These are phyloP conservation scores for Talaromyces islandicus DNA, from an alignment of 2,329 filamentous ascomycete genomes.

Conservation along the genomic window DNA sequence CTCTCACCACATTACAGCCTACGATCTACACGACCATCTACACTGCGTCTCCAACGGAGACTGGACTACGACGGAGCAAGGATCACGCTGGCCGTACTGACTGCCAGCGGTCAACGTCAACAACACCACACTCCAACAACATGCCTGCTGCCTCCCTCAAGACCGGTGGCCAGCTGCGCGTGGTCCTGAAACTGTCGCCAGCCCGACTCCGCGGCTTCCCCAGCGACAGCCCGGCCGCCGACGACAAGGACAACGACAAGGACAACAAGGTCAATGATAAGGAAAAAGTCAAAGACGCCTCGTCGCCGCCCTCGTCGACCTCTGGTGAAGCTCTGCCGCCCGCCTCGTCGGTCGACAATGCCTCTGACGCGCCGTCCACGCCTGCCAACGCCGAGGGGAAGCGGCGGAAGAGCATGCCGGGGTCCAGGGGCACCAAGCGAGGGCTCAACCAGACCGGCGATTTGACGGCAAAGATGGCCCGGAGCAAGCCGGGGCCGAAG, in stretches of 20 bases:
- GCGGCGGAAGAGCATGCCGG: conserved; percentile 72
- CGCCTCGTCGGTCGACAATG: conserved; percentile 35
- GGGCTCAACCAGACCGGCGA: conserved; percentile 51
- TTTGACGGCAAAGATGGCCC: conserved; percentile 55
- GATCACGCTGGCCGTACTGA: too few species aligned
- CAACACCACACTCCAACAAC: not conserved
- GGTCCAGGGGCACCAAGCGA: conserved; percentile 61
- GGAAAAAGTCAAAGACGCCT: conserved; percentile 14
- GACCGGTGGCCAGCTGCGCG: conserved; percentile 29
- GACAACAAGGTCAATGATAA: conserved; percentile 6
- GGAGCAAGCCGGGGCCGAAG: conserved; percentile 90
- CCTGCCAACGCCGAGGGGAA: conserved; percentile 27
- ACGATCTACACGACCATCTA: not conserved
- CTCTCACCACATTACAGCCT: conserved; percentile 5
- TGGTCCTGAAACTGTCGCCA: conserved; percentile 36
- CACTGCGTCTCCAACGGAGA: not conserved
- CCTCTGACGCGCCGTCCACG: conserved; percentile 34
- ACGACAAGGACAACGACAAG: not conserved
- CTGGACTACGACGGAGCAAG: too few species aligned
- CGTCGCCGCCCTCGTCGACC: conserved; percentile 28
- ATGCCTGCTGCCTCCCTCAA: conserved; percentile 21
- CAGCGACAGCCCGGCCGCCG: conserved; percentile 15
- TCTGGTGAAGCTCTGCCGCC: conserved; percentile 28
- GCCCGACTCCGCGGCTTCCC: conserved; percentile 31
- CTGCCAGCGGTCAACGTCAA: too few species aligned